Conservation (phyloP, 805 yeast species). For the Ogataea pini region DNA sequence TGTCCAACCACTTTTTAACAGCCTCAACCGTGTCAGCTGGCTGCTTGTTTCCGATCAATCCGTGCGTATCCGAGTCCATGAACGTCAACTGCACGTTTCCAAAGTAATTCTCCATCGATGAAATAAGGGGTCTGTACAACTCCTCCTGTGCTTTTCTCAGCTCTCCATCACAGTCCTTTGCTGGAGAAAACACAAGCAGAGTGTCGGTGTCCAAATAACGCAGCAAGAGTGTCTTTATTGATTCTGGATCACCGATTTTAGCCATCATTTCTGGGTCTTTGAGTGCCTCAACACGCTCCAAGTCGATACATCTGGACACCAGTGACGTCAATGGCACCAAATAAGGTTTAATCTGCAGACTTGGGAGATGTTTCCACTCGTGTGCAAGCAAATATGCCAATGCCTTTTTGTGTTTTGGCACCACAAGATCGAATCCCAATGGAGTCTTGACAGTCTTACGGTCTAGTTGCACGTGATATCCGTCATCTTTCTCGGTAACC, state of each 20-base stretch:
- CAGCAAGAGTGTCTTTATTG: slow-evolving; percentile 60
- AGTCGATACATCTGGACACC: slow-evolving; percentile 83
- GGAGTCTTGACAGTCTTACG: slow-evolving; percentile 82
- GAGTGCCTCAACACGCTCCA: slow-evolving; percentile 43
- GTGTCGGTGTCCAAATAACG: slow-evolving; percentile 95
- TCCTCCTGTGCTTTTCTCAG: slow-evolving; percentile 80
- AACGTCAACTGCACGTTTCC: slow-evolving; percentile 46
- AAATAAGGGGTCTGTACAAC: slow-evolving; percentile 71
- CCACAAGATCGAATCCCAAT: slow-evolving; percentile 63
- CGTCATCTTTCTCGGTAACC: slow-evolving; percentile 34
- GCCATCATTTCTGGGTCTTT: slow-evolving; percentile 50
- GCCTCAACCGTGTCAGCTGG: slow-evolving; percentile 54
- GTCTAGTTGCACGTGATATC: slow-evolving; percentile 64
- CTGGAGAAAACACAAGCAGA: slow-evolving; percentile 80
- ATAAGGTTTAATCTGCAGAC: slow-evolving; percentile 69
- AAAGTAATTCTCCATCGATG: slow-evolving; percentile 62
- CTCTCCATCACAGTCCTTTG: slow-evolving; percentile 76
- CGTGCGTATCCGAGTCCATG: slow-evolving; percentile 80
- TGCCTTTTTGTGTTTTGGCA: slow-evolving; percentile 59
- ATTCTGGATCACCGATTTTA: slow-evolving; percentile 62
- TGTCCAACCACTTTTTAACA: slow-evolving; percentile 63
- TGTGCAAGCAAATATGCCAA: slow-evolving; percentile 77
- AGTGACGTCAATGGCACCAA: slow-evolving; percentile 85
- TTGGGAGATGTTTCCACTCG: slow-evolving; percentile 83
- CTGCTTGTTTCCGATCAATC: slow-evolving; percentile 81